Evolutionary conservation across 352 stramenopile species (phyloP).

Genomic region (Pythium aquatile): DNA sequence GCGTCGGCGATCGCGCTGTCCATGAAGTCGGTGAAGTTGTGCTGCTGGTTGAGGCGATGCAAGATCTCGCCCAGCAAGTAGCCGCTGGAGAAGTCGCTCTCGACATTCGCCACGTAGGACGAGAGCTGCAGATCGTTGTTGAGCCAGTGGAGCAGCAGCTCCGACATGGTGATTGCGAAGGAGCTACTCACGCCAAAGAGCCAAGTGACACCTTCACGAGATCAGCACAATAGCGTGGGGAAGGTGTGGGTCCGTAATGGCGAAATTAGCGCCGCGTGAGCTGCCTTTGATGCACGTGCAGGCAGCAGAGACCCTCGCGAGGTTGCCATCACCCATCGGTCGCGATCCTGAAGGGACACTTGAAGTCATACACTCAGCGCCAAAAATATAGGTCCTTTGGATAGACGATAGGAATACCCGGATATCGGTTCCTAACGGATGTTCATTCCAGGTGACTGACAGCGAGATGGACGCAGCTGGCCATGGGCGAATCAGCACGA

Average conservation of each 20-base stretch:
- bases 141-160: conserved; percentile 77
- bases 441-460: background rate
- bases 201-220: background rate
- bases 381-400: background rate
- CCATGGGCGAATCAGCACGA: background rate
- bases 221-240: background rate
- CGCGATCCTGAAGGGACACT: conserved; percentile 4
- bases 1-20: conserved; percentile 64
- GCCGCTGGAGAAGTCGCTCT: conserved; percentile 79
- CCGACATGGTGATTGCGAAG: conserved; percentile 44
- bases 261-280: background rate
- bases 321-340: background rate
- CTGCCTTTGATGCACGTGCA: background rate
- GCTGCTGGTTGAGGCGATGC: conserved; percentile 86
- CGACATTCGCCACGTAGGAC: conserved; percentile 54
- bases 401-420: background rate
- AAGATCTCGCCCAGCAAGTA: conserved; percentile 87
- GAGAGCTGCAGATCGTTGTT: conserved; percentile 83
- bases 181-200: background rate
- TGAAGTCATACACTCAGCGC: background rate
- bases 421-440: conserved; percentile 1
- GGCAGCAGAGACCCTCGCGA: background rate
- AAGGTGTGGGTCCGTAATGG: too few species aligned
- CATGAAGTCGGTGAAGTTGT: conserved; percentile 84
- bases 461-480: background rate